Evolutionary conservation across 2,329 filamentous ascomycete species (phyloP), one percentile per base, ranked within the genome.

Genomic region (Metarhizium brunneum): DNA sequence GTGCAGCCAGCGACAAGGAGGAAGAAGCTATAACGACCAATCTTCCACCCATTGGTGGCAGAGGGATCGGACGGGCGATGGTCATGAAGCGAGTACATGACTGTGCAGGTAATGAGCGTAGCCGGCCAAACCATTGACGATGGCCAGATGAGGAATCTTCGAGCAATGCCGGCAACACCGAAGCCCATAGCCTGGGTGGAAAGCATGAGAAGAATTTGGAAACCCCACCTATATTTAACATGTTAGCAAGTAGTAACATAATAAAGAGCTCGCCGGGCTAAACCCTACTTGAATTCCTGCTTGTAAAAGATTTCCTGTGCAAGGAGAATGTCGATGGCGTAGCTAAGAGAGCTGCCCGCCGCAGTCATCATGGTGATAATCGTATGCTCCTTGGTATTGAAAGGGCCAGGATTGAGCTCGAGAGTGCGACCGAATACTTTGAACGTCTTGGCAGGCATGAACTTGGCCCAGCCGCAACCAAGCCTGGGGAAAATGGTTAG

Each of bases 11-110:
- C 73, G 30, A 80, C 73, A 55, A 77, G 73, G 43, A 82, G 66
- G 68, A 85, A 86, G 65, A 79, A 80, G 56, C 72, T 73, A 61
- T 82, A 83, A 49, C 82, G 76, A 18, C 77, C 75, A 42, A 86
- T 77, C 30, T 63, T 74, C 83, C 84, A 86, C 38, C 82, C 82
- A 53, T 78, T 78, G 32, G 74, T 72, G 58, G 72, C 70, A 2
- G 69, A 61, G 2, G 83, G 79, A 58, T 84, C 76, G 0, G 79
- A 74, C 30, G 71, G 66, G 13, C 73, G 73, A 61, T 80, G 78
- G 61, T 87, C 83, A 65, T 88, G 84, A 45, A 88, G 74, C 2
- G 83, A 80, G 63, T 83, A 79, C 66, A 86, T 84, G 38, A 87
- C 74, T 2, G 82, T 76, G 45, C 79, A 76, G 63, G 83, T 86